Evolutionary conservation across 164 flowering plant genomes (phyloP).

Genomic region (Magnolia changhungtana): DNA sequence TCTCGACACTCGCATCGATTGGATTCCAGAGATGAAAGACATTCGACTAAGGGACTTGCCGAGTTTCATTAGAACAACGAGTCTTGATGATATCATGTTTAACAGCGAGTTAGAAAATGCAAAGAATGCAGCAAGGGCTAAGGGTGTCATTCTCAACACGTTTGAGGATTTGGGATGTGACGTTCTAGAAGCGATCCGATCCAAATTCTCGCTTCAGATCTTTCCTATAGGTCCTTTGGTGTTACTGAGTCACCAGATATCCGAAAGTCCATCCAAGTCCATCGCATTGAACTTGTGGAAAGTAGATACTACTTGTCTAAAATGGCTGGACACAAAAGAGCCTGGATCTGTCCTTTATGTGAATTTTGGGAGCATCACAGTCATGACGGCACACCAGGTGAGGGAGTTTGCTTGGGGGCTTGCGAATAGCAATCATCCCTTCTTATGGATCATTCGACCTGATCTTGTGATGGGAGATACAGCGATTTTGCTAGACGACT

Average conservation of each 20-base stretch:
- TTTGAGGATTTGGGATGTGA: neutral
- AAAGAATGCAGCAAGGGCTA: neutral
- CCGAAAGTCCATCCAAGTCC: neutral
- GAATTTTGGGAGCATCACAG: constrained; percentile 29
- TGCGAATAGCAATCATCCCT: constrained; percentile 24
- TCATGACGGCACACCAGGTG: constrained; percentile 22
- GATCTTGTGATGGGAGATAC: constrained; percentile 25
- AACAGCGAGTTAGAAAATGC: neutral
- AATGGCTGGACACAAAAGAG: constrained; percentile 25
- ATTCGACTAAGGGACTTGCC: constrained; percentile 10
- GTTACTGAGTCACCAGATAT: neutral
- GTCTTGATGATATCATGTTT: constrained; percentile 8
- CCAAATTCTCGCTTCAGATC: neutral
- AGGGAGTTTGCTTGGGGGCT: constrained; percentile 37
- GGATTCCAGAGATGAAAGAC: constrained; percentile 10
- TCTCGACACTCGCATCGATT: constrained; percentile 5
- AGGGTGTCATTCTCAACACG: constrained; percentile 10
- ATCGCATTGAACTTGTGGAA: constrained; percentile 17
- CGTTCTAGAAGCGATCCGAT: constrained; percentile 2
- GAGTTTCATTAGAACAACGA: constrained; percentile 3
- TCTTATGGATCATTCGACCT: constrained; percentile 27
- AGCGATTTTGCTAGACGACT: constrained; percentile 20
- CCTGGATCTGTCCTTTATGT: constrained; percentile 28
- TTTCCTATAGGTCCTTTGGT: constrained; percentile 2
- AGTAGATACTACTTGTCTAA: constrained; percentile 19